Base-by-base conservation (phyloP, 1,284 basidiomycete genomes). In the Vanrija sp. region DNA sequence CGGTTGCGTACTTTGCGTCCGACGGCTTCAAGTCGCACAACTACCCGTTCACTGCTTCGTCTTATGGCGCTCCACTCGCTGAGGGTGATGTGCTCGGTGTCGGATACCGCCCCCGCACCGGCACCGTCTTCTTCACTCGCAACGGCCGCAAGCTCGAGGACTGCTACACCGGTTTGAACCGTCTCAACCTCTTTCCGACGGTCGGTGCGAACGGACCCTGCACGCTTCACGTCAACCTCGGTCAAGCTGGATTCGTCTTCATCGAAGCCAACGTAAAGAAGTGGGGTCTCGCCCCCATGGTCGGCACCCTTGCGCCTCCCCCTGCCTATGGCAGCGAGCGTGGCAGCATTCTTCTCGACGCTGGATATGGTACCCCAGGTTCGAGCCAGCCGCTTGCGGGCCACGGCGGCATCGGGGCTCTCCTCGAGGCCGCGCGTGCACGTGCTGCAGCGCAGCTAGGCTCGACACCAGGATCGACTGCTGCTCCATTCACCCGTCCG, bases 231-330 rank as follows among this genome's bases (percentile, higher is more conserved):
- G 88, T 96, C 69, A 97, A 97, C 73, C 83, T 97, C 16, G 94
- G 93, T 14, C 93, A 97, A 75, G 87, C 90, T 15, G 93, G 93
- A 2, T 97, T 97, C 69, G 93, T 97, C 39, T 97, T 95, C 68
- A 96, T 97, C 67, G 93, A 97, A 77, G 93, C 93, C 34, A 96
- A 97, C 72, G 94, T 97, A 58, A 97, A 97, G 82, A 96, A 96
- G 74, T 97, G 93, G 94, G 93, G 93, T 21, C 78, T 97, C 38
- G 93, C 94, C 23, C 93, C 93, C 6, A 95, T 91, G 76, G 86
- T 91, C 16, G 93, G 93, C 42, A 97, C 94, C 1, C 82, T 97
- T 9, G 93, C 94, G 0, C 93, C 93, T 25, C 93, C 93, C 19
- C 93, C 93, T 2, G 91, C 94, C 0, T 97, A 97, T 72, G 93